Percentiles rank a stretch among this genome's conserved stretches.
phyloP scores from a whole-genome alignment of 139 green algal species.

The Chlorella sp. region DNA sequence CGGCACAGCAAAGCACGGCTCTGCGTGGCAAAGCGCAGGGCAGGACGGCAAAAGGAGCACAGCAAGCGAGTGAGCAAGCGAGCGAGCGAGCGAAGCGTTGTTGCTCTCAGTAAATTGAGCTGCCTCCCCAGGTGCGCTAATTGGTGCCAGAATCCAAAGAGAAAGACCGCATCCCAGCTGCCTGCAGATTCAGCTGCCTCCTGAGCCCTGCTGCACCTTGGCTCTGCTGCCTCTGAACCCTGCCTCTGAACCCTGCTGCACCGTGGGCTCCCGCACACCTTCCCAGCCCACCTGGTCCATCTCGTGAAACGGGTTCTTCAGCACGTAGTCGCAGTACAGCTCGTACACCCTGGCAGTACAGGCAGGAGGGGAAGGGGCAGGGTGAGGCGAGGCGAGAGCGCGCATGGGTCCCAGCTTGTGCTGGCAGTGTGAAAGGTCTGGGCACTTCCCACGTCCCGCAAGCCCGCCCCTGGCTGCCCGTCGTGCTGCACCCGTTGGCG shows the following conservation, averaged over 20 bases:
- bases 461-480: neutral
- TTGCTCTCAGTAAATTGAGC: neutral
- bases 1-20: neutral
- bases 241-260: neutral
- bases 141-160: too few species aligned
- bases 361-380: neutral
- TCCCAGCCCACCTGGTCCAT: constrained; percentile 57
- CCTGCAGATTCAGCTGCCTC: neutral
- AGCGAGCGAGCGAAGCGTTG: neutral
- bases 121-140: too few species aligned
- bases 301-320: constrained; percentile 76
- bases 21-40: too few species aligned
- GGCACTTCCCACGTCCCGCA: neutral
- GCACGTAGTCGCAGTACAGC: constrained; percentile 67
- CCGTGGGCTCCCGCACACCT: neutral
- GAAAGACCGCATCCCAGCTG: neutral
- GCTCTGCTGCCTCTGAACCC: neutral
- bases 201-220: neutral
- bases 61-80: too few species aligned
- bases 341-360: constrained; percentile 49
- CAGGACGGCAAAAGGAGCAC: too few species aligned
- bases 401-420: neutral
- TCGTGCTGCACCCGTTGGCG: too few species aligned
- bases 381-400: neutral
- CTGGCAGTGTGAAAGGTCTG: neutral